Base-by-base conservation (phyloP, 805 yeast genomes). In the Metahyphopichia silvanorum region DNA sequence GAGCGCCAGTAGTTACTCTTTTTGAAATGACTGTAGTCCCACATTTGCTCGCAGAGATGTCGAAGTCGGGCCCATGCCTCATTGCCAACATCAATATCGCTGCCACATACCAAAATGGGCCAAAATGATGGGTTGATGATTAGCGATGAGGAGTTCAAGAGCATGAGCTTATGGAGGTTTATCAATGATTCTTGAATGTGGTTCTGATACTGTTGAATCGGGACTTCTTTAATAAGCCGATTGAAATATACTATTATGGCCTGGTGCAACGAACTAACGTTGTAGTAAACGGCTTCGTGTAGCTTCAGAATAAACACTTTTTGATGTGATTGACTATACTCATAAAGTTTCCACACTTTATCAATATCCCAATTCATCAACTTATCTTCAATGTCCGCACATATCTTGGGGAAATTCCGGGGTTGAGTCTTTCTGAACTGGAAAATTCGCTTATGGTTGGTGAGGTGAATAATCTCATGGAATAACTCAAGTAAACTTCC, bases 391-490 rank as follows among this genome's bases (percentile, higher is more conserved):
- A 69, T 44, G 32, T 75, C 79, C 32, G 79, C 74, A 42, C 80
- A 75, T 3, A 74, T 57, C 33, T 64, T 61, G 4, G 80, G 79
- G 46, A 74, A 76, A 42, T 75, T 76, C 25, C 80, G 53, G 0
- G 81, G 80, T 27, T 59, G 63, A 21, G 66, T 60, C 16, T 64
- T 61, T 18, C 50, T 43, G 6, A 40, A 43, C 31, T 42, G 38
- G 44, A 76, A 76, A 38, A 70, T 66, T 37, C 71, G 66, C 43
- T 72, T 69, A 43, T 75, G 79, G 45, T 76, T 76, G 2, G 81
- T 60, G 26, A 76, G 52, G 16, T 60, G 64, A 5, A 74, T 61
- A 2, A 66, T 56, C 38, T 68, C 68, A 39, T 68, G 65, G 47
- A 75, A 66, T 5, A 76, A 43, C n/a, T 53, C 59, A n/a, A 74